phyloP scores from a whole-genome alignment of 140 eudicot genomes.

The Anethum foeniculum region DNA sequence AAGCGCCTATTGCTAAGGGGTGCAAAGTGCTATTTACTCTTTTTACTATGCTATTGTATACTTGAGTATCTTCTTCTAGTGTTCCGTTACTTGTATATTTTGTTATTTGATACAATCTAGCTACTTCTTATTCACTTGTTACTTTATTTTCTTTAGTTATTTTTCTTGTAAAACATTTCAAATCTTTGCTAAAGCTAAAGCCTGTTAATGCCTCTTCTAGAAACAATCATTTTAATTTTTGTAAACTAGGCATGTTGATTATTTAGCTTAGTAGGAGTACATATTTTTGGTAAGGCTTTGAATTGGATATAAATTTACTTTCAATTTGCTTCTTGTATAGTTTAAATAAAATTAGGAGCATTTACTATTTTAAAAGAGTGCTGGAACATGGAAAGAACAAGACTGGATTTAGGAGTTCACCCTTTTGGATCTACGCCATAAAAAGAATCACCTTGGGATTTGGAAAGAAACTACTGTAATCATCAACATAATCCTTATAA shows the following conservation, averaged over 20 bases:
- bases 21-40: too few species aligned
- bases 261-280: too few species aligned
- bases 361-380: neutral
- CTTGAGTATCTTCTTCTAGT: neutral
- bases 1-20: too few species aligned
- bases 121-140: neutral
- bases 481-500: too few species aligned
- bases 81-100: neutral
- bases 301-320: neutral
- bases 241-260: neutral
- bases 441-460: slow-evolving; percentile 66
- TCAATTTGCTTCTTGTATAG: neutral
- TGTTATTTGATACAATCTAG: neutral
- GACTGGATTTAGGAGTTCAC: slow-evolving; percentile 36
- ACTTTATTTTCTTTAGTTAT: neutral
- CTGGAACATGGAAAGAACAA: slow-evolving; percentile 6
- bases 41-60: neutral
- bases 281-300: too few species aligned
- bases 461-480: slow-evolving; percentile 39
- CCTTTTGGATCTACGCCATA: slow-evolving; percentile 45
- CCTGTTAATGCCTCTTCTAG: neutral
- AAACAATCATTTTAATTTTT: neutral
- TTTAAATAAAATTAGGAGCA: neutral
- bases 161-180: neutral
- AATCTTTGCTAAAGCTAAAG: neutral